phyloP scores from a whole-genome alignment of 2,329 filamentous ascomycete species.

The Talaromyces rugulosus region DNA sequence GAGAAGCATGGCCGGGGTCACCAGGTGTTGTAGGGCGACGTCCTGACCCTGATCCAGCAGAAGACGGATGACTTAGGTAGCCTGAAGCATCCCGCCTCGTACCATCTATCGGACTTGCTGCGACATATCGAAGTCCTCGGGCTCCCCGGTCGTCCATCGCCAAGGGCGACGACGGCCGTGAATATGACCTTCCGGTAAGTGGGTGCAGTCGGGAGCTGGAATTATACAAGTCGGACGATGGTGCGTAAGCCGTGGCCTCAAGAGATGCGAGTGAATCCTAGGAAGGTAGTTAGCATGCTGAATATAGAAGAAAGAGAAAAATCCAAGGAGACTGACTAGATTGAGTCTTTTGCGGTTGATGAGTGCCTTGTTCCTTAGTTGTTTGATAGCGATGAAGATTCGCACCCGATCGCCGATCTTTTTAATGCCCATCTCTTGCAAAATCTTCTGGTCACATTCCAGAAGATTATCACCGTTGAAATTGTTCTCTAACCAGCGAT shows the following conservation, averaged over 20 bases:
- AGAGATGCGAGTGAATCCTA: constrained; percentile 82
- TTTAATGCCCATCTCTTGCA: constrained; percentile 97
- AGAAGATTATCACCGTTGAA: constrained; percentile 96
- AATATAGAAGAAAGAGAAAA: neutral
- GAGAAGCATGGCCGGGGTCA: constrained; percentile 57
- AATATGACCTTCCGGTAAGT: constrained; percentile 37
- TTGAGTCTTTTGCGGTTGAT: constrained; percentile 78
- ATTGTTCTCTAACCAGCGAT: constrained; percentile 62
- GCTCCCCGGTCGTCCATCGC: constrained; percentile 52
- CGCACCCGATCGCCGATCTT: constrained; percentile 96
- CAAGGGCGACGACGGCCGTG: constrained; percentile 68
- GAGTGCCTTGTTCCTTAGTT: constrained; percentile 70
- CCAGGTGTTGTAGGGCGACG: constrained; percentile 59
- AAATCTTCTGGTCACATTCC: constrained; percentile 92
- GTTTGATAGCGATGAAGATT: constrained; percentile 80
- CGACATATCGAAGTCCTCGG: constrained; percentile 57
- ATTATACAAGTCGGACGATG: constrained; percentile 61
- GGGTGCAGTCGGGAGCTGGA: constrained; percentile 51
- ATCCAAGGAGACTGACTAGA: constrained; percentile 56
- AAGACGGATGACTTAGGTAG: constrained; percentile 54
- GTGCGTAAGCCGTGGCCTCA: constrained; percentile 60
- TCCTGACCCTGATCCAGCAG: constrained; percentile 50
- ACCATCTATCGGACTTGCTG: constrained; percentile 34
- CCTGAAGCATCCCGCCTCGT: constrained; percentile 47
- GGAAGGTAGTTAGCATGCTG: constrained; percentile 9